phyloP scores from a whole-genome alignment of 2,329 filamentous ascomycete genomes.

The Ceratocystis papillata region DNA sequence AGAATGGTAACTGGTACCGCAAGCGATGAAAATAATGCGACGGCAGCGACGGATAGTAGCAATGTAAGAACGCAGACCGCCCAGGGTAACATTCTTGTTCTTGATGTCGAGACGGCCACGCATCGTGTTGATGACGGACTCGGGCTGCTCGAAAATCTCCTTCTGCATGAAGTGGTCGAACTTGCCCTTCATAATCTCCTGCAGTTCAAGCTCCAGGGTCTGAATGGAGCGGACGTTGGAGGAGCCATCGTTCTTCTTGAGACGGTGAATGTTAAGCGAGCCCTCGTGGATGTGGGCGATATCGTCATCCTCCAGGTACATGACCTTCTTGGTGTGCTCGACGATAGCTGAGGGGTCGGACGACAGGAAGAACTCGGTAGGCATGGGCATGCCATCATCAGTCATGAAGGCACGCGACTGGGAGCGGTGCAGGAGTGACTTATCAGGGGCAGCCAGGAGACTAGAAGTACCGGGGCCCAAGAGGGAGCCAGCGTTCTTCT shows the following conservation, averaged over 20 bases:
- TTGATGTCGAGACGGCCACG: constrained; percentile 88
- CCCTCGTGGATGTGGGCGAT: constrained; percentile 99
- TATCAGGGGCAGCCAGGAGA: constrained; percentile 82
- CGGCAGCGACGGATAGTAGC: constrained; percentile 91
- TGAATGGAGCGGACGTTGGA: constrained; percentile 97
- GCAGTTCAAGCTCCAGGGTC: constrained; percentile 95
- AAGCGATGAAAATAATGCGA: constrained; percentile 97
- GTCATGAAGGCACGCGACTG: constrained; percentile 98
- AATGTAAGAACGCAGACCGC: constrained; percentile 93
- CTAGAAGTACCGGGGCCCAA: constrained; percentile 48
- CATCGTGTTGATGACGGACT: constrained; percentile 99
- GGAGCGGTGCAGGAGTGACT: constrained; percentile 94
- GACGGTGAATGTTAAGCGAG: constrained; percentile 95
- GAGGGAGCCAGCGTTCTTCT: constrained; percentile 67
- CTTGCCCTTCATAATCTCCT: constrained; percentile 99
- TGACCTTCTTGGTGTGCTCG: constrained; percentile 99
- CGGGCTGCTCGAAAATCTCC: constrained; percentile 99
- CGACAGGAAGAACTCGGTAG: constrained; percentile 97
- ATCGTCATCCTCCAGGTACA: constrained; percentile 98
- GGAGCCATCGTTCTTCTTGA: constrained; percentile 91
- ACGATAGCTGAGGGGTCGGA: constrained; percentile 97
- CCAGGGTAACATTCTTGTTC: constrained; percentile 91
- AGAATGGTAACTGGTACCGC: constrained; percentile 95
- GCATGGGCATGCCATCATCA: constrained; percentile 94
- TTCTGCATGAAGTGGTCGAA: constrained; percentile 99